A percentile compares a stretch with the other conserved stretches of the same genome.
Conservation (phyloP, 2,329 filamentous ascomycete species). For the Colletotrichum sp. region DNA sequence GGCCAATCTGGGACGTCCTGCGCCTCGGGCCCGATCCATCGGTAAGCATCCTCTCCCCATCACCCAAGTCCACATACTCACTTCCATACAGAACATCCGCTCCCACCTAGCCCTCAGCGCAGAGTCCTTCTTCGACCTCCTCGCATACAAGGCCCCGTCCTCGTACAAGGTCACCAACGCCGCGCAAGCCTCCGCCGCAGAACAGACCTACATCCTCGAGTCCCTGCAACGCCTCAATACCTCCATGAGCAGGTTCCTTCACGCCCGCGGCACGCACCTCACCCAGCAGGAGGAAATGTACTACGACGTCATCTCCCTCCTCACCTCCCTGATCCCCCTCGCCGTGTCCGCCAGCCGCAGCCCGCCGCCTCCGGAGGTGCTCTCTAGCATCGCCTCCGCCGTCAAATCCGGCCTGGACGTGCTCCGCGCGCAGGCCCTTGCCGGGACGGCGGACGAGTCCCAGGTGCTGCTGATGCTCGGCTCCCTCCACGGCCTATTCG, state of each 20-base stretch:
- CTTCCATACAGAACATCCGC: conserved; percentile 46
- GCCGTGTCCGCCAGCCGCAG: background rate
- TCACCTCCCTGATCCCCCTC: conserved; percentile 40
- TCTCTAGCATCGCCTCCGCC: conserved; percentile 7
- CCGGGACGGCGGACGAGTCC: background rate
- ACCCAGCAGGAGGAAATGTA: conserved; percentile 48
- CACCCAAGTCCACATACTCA: background rate
- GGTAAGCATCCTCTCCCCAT: conserved; percentile 37
- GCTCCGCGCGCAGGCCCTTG: conserved; percentile 22
- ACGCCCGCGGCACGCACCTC: conserved; percentile 30
- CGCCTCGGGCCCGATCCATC: conserved; percentile 57
- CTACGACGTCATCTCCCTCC: conserved; percentile 46
- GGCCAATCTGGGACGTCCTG: conserved; percentile 48
- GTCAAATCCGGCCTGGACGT: conserved; percentile 30
- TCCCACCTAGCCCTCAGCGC: conserved; percentile 53
- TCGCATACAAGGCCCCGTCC: conserved; percentile 52
- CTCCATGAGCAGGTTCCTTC: conserved; percentile 44
- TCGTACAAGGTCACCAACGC: conserved; percentile 53
- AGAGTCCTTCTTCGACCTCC: conserved; percentile 56
- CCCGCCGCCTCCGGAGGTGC: background rate
- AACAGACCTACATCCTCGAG: conserved; percentile 50
- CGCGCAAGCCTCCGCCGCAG: conserved; percentile 38
- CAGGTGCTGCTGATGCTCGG: conserved; percentile 28
- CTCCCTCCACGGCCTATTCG: conserved; percentile 39
- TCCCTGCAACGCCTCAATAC: conserved; percentile 46